Percentiles rank a stretch among this genome's conserved stretches.
Conservation (phyloP, 257 asterid species). For the Schizonepeta tenuifolia region DNA sequence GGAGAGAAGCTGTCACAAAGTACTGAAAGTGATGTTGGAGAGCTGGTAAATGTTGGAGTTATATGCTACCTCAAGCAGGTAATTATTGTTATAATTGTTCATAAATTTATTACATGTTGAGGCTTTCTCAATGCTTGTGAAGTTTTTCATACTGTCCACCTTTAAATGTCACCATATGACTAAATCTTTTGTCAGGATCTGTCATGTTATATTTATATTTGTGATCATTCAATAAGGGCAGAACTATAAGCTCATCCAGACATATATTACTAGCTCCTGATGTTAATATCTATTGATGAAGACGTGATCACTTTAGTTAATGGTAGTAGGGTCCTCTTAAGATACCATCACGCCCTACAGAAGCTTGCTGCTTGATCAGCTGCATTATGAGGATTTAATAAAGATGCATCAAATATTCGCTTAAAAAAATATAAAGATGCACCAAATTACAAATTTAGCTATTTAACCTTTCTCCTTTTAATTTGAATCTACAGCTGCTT, state of each 20-base stretch:
- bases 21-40: constrained; percentile 98
- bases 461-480: constrained; percentile 35
- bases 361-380: constrained; percentile 2
- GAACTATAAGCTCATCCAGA: neutral
- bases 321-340: neutral
- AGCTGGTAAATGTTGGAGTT: constrained; percentile 96
- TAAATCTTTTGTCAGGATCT: neutral
- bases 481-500: constrained; percentile 72
- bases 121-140: constrained; percentile 14
- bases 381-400: neutral
- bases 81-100: constrained; percentile 21
- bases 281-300: constrained; percentile 14
- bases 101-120: neutral
- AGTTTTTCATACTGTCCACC: neutral
- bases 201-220: neutral
- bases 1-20: constrained; percentile 99
- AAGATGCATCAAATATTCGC: neutral
- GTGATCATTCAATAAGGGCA: neutral
- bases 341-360: constrained; percentile 2
- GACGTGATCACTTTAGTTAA: neutral
- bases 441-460: neutral
- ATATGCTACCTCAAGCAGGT: constrained; percentile 99
- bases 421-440: too few species aligned
- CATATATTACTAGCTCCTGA: neutral
- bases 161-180: neutral